Base-by-base conservation (phyloP, 2,329 filamentous ascomycete genomes). In the Ophiobolus disseminans region DNA sequence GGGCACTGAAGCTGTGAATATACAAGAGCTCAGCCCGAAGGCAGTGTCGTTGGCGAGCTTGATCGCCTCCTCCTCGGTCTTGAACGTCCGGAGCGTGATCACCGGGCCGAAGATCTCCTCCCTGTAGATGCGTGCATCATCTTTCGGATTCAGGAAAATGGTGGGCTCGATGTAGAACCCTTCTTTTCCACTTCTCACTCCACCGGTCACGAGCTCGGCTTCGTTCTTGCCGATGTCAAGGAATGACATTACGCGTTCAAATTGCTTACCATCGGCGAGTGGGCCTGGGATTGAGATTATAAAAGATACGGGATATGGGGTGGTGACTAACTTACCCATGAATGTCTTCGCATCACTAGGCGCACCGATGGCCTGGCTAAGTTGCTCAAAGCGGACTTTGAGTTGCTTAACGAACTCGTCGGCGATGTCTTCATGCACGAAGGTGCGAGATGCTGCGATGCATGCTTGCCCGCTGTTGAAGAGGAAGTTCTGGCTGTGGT, bases 381-480 rank as follows among this genome's bases (percentile, higher is more conserved):
- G 45, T 23, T 60, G 36, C 50, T 69, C 58, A 44, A 65, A 71
- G 6, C 53, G 55, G 6, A 20, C 50, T 44, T 68, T 70, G 5
- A 73, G 53, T 20, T 50, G 41, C 31, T 59, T 58, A n/a, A 68
- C 45, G 43, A 72, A 70, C 14, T 62, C 58, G 4, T 44, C 43
- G 1, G 66, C 63, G 36, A 73, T 69, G 31, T 53, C 47, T 37
- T 65, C 60, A 26, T 72, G 66, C 3, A 73, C 57, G 25, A 68
- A 65, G 2, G 83, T 75, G 4, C 82, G 74, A 3, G 80, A 80
- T 45, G 80, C 82, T 0, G 83, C 82, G 57, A 82, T 76, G 65
- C 84, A 87, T 1, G 77, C 76, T 58, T 86, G 83, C 0, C 82
- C 81, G 31, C 77, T 78, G 60, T 83, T 78, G 54, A 75, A 73